These are phyloP conservation scores for Monilinia fructicola DNA, from an alignment of 2,329 filamentous ascomycete genomes.

Conservation along the genomic window DNA sequence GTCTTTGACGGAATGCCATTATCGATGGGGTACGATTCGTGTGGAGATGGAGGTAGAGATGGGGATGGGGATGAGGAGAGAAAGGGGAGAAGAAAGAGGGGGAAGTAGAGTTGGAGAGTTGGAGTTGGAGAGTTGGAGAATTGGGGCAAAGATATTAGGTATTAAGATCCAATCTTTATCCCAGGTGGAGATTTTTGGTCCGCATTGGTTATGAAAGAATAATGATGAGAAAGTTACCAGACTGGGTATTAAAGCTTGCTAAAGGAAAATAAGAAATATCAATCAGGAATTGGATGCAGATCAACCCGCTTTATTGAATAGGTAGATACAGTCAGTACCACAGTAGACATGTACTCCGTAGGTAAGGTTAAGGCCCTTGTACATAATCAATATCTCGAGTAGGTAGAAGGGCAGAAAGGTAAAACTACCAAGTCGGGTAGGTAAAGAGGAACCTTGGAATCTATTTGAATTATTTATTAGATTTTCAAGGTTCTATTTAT, in stretches of 20 bases:
- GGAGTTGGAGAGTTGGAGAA: background rate
- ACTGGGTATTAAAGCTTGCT: background rate
- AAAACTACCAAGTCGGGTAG: too few relatives aligned
- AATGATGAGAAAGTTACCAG: constrained; percentile 8
- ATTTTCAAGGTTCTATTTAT: too few relatives aligned
- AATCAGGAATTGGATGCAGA: constrained; percentile 17
- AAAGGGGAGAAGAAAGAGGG: constrained; percentile 18
- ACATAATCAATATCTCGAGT: too few relatives aligned
- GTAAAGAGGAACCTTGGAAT: too few relatives aligned
- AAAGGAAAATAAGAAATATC: background rate
- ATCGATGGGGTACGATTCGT: constrained; percentile 27
- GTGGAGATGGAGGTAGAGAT: constrained; percentile 21
- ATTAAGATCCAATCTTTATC: too few relatives aligned
- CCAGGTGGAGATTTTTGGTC: constrained; percentile 13
- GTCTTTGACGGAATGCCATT: constrained; percentile 44
- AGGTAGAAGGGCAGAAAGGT: too few relatives aligned
- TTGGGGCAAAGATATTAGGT: background rate
- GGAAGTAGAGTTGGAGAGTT: background rate
- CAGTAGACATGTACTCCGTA: too few relatives aligned
- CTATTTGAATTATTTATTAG: too few relatives aligned
- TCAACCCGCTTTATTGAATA: constrained; percentile 19
- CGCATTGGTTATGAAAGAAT: constrained; percentile 12
- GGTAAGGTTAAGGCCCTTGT: too few relatives aligned
- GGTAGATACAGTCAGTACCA: background rate
- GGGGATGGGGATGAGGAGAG: constrained; percentile 30